phyloP scores from a whole-genome alignment of 2,329 filamentous ascomycete genomes.

The Lachnellula cervina region DNA sequence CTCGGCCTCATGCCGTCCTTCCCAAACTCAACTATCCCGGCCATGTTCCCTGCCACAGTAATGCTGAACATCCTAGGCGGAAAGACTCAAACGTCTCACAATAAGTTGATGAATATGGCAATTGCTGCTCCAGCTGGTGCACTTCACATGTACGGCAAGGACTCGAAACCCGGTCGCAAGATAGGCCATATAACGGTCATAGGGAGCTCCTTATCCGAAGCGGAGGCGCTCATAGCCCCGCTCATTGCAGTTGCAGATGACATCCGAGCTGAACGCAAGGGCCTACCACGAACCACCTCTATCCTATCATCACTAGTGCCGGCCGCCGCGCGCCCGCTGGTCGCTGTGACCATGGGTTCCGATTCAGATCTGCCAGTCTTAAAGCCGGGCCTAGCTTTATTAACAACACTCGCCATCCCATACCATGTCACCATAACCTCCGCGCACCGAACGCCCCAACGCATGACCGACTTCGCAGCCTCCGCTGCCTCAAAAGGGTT shows the following conservation, averaged over 20 bases:
- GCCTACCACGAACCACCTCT: conserved; percentile 26
- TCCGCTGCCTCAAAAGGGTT: conserved; percentile 24
- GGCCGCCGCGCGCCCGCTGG: conserved; percentile 39
- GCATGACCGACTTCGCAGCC: conserved; percentile 61
- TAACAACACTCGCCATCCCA: conserved; percentile 60
- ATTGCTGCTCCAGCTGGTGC: conserved; percentile 53
- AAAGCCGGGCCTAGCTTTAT: conserved; percentile 53
- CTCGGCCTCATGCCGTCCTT: conserved; percentile 47
- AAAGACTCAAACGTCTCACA: conserved; percentile 58
- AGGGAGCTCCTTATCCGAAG: conserved; percentile 59
- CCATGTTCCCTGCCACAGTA: conserved; percentile 45
- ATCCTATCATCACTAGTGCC: neutral
- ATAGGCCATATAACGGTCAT: conserved; percentile 92
- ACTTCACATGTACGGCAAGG: conserved; percentile 90
- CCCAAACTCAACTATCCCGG: conserved; percentile 33
- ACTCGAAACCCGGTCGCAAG: conserved; percentile 80
- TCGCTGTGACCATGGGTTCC: conserved; percentile 82
- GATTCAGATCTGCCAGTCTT: conserved; percentile 65
- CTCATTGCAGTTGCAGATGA: conserved; percentile 61
- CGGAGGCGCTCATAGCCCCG: conserved; percentile 63
- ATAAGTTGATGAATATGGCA: conserved; percentile 47
- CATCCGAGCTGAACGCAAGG: conserved; percentile 50
- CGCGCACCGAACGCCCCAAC: conserved; percentile 68
- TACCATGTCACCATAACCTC: conserved; percentile 73
- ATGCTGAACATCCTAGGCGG: conserved; percentile 82